Percentiles rank a stretch among this genome's conserved stretches.
Evolutionary conservation across 2,329 filamentous ascomycete genomes (phyloP).

Genomic region (Apiospora kogelbergensis): DNA sequence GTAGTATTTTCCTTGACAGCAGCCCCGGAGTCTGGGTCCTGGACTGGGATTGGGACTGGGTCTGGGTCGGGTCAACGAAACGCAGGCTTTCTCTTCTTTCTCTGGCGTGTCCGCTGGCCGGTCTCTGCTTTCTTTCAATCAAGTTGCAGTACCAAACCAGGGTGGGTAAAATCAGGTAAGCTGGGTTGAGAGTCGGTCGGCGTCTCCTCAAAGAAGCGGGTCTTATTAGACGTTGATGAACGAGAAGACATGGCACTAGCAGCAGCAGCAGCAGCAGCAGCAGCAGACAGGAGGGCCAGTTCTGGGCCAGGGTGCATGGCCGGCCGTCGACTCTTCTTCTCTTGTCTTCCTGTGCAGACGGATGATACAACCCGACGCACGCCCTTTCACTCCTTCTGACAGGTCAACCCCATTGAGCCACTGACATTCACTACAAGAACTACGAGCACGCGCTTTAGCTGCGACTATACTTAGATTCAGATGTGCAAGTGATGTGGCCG

Average conservation of each 20-base stretch:
- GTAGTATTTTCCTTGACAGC: neutral
- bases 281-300: too few species aligned
- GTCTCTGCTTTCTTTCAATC: neutral
- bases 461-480: neutral
- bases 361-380: neutral
- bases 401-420: neutral
- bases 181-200: neutral
- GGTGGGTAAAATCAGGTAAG: slow-evolving; percentile 6
- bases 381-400: neutral
- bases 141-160: neutral
- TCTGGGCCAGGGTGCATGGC: too few species aligned
- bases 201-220: slow-evolving; percentile 3
- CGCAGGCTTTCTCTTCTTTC: too few species aligned
- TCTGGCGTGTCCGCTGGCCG: too few species aligned
- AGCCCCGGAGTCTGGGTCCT: neutral
- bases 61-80: neutral
- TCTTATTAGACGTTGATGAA: slow-evolving; percentile 8
- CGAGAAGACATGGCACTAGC: neutral
- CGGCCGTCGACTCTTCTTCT: too few species aligned
- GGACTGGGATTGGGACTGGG: too few species aligned
- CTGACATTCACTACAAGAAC: neutral
- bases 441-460: neutral
- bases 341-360: neutral
- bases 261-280: neutral
- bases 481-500: neutral